Evolutionary conservation across 2,329 filamentous ascomycete species (phyloP).

Genomic region (Waltergamsia citrina): DNA sequence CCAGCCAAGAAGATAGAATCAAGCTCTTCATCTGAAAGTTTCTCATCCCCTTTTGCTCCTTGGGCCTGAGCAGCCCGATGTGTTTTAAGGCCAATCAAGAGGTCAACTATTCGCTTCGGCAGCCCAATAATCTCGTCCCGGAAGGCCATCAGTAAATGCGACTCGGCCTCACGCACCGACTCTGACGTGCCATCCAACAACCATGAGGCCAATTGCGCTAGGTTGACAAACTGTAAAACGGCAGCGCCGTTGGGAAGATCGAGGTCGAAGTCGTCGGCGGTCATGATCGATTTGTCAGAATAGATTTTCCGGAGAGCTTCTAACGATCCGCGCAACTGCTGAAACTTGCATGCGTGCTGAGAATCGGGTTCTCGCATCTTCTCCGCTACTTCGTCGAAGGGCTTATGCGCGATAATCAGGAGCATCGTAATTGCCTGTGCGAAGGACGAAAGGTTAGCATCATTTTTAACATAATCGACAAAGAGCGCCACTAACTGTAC

Average conservation of each 20-base stretch:
- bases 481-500: slow-evolving; percentile 19
- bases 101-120: slow-evolving; percentile 27
- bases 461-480: slow-evolving; percentile 3
- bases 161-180: slow-evolving; percentile 30
- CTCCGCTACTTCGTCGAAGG: slow-evolving; percentile 23
- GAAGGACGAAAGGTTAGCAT: slow-evolving; percentile 6
- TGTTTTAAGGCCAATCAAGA: slow-evolving; percentile 37
- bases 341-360: slow-evolving; percentile 20
- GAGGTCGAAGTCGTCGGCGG: slow-evolving; percentile 21
- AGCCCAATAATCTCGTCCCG: slow-evolving; percentile 35
- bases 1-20: slow-evolving; percentile 47
- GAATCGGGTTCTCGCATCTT: slow-evolving; percentile 21
- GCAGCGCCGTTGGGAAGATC: slow-evolving; percentile 20
- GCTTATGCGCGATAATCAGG: slow-evolving; percentile 24
- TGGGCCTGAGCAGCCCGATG: slow-evolving; percentile 44
- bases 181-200: slow-evolving; percentile 23
- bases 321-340: slow-evolving; percentile 19
- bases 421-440: slow-evolving; percentile 30
- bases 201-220: slow-evolving; percentile 35
- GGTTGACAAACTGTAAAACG: slow-evolving; percentile 35
- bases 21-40: slow-evolving; percentile 40
- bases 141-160: slow-evolving; percentile 34
- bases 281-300: slow-evolving; percentile 16
- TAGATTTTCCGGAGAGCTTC: slow-evolving; percentile 23
- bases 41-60: slow-evolving; percentile 35